These are phyloP conservation scores for Laguncularia racemosa DNA, from an alignment of 345 rosid species.

Conservation along the genomic window DNA sequence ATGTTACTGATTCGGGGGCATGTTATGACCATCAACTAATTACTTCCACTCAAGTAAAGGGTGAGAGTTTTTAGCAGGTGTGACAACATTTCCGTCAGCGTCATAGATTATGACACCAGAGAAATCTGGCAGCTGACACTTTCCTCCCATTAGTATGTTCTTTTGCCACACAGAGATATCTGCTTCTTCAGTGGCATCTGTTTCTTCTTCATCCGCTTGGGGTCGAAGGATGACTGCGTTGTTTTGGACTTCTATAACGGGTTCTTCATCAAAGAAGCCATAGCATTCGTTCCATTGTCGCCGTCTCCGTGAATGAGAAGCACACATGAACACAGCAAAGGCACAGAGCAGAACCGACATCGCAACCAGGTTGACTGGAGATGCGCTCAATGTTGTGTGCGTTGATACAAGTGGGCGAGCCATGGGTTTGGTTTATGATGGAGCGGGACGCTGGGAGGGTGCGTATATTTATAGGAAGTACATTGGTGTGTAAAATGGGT, in stretches of 20 bases:
- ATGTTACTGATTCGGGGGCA: background rate
- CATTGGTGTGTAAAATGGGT: slow-evolving; percentile 18
- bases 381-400: slow-evolving; percentile 7
- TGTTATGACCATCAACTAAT: background rate
- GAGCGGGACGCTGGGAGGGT: background rate
- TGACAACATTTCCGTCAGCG: slow-evolving; percentile 47
- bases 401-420: slow-evolving; percentile 27
- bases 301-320: slow-evolving; percentile 46
- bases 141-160: slow-evolving; percentile 90
- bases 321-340: slow-evolving; percentile 43
- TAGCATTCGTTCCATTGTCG: slow-evolving; percentile 46
- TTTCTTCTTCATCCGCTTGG: slow-evolving; percentile 10
- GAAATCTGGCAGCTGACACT: slow-evolving; percentile 83
- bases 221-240: slow-evolving; percentile 16
- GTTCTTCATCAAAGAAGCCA: slow-evolving; percentile 40
- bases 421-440: slow-evolving; percentile 23
- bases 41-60: slow-evolving; percentile 70
- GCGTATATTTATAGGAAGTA: slow-evolving; percentile 7
- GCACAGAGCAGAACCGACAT: slow-evolving; percentile 38
- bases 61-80: slow-evolving; percentile 40
- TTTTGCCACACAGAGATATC: slow-evolving; percentile 61
- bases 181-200: slow-evolving; percentile 25
- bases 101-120: slow-evolving; percentile 83
- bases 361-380: slow-evolving; percentile 36
- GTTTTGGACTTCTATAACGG: slow-evolving; percentile 50